Conservation (phyloP, 495 filamentous ascomycete species). For the Tetracladium marchalianum region DNA sequence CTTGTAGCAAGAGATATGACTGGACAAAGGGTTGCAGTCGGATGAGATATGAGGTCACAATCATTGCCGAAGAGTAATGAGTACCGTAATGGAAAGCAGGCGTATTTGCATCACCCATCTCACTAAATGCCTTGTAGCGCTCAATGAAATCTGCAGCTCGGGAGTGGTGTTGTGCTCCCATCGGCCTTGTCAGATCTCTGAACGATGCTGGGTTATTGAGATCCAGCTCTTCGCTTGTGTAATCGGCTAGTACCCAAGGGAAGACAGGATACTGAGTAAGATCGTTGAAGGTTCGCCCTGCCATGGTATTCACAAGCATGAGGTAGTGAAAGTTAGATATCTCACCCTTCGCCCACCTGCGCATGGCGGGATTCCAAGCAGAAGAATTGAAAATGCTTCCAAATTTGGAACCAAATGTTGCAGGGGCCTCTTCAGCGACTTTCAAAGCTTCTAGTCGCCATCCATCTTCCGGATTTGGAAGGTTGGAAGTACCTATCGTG, state of each 20-base stretch:
- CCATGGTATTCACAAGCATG: constrained; percentile 97
- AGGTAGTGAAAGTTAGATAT: constrained; percentile 98
- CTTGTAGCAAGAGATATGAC: constrained; percentile 93
- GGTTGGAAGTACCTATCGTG: constrained; percentile 39
- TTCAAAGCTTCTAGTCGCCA: constrained; percentile 83
- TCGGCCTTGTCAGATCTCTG: constrained; percentile 86
- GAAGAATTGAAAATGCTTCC: constrained; percentile 85
- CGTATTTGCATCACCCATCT: constrained; percentile 69
- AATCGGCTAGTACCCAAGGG: constrained; percentile 93
- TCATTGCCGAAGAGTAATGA: constrained; percentile 98
- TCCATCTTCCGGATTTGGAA: constrained; percentile 54
- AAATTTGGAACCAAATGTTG: constrained; percentile 77
- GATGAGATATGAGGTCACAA: constrained; percentile 92
- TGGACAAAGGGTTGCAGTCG: constrained; percentile 92
- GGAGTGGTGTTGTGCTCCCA: constrained; percentile 80
- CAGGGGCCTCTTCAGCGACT: constrained; percentile 67
- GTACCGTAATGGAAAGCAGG: constrained; percentile 96
- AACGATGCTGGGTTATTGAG: constrained; percentile 74
- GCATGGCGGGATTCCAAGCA: constrained; percentile 70
- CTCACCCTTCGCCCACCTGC: constrained; percentile 85
- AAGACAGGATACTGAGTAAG: constrained; percentile 97
- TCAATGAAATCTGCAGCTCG: constrained; percentile 71
- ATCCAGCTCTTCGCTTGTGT: constrained; percentile 92
- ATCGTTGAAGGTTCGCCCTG: constrained; percentile 94
- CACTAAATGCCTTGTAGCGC: constrained; percentile 76